Evolutionary conservation across 495 filamentous ascomycete genomes (phyloP).

Genomic region (Durotheca rogersii): DNA sequence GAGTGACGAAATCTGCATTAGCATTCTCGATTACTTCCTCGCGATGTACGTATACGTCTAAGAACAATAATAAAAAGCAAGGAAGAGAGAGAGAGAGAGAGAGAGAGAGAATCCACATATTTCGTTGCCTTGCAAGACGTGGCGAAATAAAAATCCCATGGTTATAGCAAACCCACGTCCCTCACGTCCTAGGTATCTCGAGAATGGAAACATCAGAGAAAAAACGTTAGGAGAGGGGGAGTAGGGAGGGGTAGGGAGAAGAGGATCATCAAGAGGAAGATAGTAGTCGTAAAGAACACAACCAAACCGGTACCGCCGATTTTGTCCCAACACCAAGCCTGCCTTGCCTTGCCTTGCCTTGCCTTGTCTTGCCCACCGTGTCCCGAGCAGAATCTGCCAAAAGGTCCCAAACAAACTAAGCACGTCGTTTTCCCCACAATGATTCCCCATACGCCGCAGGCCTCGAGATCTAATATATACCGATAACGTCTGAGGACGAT

Average conservation of each 20-base stretch:
- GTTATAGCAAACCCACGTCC: conserved; percentile 8
- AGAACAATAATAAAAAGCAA: no score
- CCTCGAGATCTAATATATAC: conserved; percentile 17
- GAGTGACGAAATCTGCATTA: conserved; percentile 11
- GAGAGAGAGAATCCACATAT: conserved; percentile 22
- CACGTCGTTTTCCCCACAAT: no score
- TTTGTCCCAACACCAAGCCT: conserved; percentile 27
- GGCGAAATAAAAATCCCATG: conserved; percentile 11
- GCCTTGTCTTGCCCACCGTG: no score
- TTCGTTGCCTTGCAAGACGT: conserved; percentile 30
- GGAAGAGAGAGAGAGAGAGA: no score
- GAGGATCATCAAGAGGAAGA: neutral
- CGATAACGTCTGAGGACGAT: conserved; percentile 12
- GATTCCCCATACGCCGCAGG: conserved; percentile 22
- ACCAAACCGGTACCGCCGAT: conserved; percentile 11
- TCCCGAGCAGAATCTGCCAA: conserved; percentile 14
- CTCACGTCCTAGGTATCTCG: conserved; percentile 26
- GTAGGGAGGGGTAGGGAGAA: neutral
- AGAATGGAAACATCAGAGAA: conserved; percentile 15
- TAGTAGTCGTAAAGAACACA: conserved; percentile 15
- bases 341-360: no score
- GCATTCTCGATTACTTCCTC: conserved; percentile 27
- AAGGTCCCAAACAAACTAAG: conserved; percentile 11
- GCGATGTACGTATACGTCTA: conserved; percentile 28
- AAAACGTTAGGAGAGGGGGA: neutral